Evolutionary conservation across 352 stramenopile species (phyloP).

Genomic region (Pythium rhizo-oryzae): DNA sequence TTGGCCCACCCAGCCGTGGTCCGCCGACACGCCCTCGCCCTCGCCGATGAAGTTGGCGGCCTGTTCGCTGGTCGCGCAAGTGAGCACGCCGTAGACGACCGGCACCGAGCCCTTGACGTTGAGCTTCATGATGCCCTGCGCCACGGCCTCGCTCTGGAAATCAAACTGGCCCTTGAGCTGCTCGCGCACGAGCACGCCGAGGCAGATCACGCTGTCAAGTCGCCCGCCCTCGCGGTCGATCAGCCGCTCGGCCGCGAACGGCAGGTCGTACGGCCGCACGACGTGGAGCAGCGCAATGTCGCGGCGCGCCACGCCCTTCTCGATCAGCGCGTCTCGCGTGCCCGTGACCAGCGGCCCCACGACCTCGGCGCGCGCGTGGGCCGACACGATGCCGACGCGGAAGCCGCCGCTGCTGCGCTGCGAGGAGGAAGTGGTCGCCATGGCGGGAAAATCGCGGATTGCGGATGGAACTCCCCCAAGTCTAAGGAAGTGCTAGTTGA

Average conservation of each 20-base stretch:
- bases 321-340: slow-evolving; percentile 23
- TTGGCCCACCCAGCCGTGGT: slow-evolving; percentile 36
- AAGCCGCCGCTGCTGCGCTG: background rate
- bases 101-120: slow-evolving; percentile 29
- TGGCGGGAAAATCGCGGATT: background rate
- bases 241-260: slow-evolving; percentile 28
- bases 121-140: slow-evolving; percentile 35
- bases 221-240: slow-evolving; percentile 11
- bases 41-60: slow-evolving; percentile 27
- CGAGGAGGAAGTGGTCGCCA: background rate
- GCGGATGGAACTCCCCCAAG: background rate
- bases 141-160: slow-evolving; percentile 22
- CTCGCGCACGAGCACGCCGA: slow-evolving; percentile 26
- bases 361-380: slow-evolving; percentile 23
- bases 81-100: slow-evolving; percentile 31
- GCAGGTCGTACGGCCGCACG: slow-evolving; percentile 25
- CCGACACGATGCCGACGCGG: slow-evolving; percentile 26
- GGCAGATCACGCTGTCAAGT: slow-evolving; percentile 26
- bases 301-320: slow-evolving; percentile 22
- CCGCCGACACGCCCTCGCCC: slow-evolving; percentile 20
- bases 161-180: slow-evolving; percentile 26
- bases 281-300: slow-evolving; percentile 26
- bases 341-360: slow-evolving; percentile 24
- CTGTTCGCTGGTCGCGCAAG: slow-evolving; percentile 9
- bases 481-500: too few species aligned